Percentiles rank a stretch among this genome's conserved stretches.
Evolutionary conservation across 169 alveolate species (phyloP).

Genomic region (Besnoitia besnoiti): DNA sequence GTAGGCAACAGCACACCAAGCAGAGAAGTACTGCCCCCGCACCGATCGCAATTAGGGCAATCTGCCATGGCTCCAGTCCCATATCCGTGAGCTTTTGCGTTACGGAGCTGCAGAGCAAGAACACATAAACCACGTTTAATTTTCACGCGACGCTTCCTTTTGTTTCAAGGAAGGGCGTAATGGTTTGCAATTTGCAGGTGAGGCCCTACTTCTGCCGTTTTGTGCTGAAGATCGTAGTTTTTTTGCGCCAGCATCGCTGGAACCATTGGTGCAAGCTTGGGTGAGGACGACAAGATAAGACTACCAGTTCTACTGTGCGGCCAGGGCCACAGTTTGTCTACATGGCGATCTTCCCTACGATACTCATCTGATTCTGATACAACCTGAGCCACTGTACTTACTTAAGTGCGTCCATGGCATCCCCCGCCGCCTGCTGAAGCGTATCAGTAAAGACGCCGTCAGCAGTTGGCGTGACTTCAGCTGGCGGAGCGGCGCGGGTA

Average conservation of each 20-base stretch:
- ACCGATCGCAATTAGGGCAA: not conserved
- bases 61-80: constrained; percentile 44
- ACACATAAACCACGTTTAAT: too few relatives aligned
- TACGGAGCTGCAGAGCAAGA: not conserved
- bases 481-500: not conserved
- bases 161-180: too few relatives aligned
- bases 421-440: not conserved
- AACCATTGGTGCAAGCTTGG: not conserved
- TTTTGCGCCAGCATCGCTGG: not conserved
- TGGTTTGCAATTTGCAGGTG: too few relatives aligned
- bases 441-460: not conserved
- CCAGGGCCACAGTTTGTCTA: too few relatives aligned
- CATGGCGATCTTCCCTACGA: not conserved
- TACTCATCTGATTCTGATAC: not conserved
- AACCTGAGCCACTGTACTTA: not conserved
- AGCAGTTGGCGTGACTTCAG: not conserved
- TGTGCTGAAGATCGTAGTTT: not conserved
- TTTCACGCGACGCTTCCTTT: too few relatives aligned
- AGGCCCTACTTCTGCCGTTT: not conserved
- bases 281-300: not conserved
- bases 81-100: constrained; percentile 4
- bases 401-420: constrained; percentile 11
- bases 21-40: constrained; percentile 3
- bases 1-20: not conserved
- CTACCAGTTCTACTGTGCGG: too few relatives aligned